A percentile compares a stretch with the other conserved stretches of the same genome.
These are phyloP conservation scores for Schizochytrium sp. DNA, from an alignment of 108 stramenopile genomes.

Conservation along the genomic window DNA sequence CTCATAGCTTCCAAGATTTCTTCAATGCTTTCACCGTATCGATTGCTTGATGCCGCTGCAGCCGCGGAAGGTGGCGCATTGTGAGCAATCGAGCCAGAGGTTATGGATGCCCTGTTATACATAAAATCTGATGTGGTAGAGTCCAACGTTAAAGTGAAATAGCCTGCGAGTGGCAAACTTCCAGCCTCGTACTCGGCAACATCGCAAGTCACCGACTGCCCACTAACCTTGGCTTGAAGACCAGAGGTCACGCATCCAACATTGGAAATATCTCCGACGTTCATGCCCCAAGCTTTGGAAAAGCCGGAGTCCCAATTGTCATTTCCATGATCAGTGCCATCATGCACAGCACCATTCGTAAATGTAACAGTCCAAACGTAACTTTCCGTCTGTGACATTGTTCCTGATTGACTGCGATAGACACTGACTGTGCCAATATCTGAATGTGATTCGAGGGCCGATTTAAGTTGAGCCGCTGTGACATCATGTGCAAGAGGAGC, in stretches of 20 bases:
- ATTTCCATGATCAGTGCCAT: slow-evolving; percentile 70
- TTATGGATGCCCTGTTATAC: slow-evolving; percentile 71
- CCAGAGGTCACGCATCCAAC: slow-evolving; percentile 77
- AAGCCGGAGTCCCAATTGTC: slow-evolving; percentile 85
- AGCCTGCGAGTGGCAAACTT: slow-evolving; percentile 81
- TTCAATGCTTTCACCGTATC: slow-evolving; percentile 83
- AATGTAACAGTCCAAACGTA: slow-evolving; percentile 72
- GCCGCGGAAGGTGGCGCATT: slow-evolving; percentile 80
- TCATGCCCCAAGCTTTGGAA: slow-evolving; percentile 87
- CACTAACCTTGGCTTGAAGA: slow-evolving; percentile 79
- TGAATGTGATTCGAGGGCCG: slow-evolving; percentile 66
- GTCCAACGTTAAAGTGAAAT: slow-evolving; percentile 82
- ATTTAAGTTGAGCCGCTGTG: neutral
- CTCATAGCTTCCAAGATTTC: slow-evolving; percentile 82
- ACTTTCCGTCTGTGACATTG: slow-evolving; percentile 35
- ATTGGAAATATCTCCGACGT: slow-evolving; percentile 79
- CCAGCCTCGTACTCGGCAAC: slow-evolving; percentile 78
- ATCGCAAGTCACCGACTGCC: slow-evolving; percentile 76
- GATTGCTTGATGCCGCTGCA: slow-evolving; percentile 74
- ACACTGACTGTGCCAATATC: slow-evolving; percentile 66
- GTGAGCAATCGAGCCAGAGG: slow-evolving; percentile 81
- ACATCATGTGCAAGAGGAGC: slow-evolving; percentile 60
- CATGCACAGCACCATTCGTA: slow-evolving; percentile 64
- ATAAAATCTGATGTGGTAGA: slow-evolving; percentile 75
- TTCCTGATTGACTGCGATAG: neutral